Percentiles rank a stretch among this genome's conserved stretches.
Evolutionary conservation across 331 rosid genomes (phyloP).

Genomic region (Erythrophleum ivorense): DNA sequence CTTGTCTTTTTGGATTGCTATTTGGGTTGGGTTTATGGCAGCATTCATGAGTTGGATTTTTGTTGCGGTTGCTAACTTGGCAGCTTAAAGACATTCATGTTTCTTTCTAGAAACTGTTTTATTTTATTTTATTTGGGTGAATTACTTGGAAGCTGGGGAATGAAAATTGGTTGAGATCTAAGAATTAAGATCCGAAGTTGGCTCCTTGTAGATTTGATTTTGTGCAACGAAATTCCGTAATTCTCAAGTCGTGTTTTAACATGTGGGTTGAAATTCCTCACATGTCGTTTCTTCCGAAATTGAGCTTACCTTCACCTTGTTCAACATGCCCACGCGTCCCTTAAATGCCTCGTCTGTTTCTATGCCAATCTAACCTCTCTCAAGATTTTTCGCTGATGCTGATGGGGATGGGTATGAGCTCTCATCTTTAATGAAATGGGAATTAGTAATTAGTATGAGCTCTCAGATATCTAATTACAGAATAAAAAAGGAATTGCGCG

Average conservation of each 20-base stretch:
- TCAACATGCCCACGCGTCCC: background rate
- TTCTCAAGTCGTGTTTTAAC: conserved; percentile 23
- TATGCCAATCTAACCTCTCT: conserved; percentile 35
- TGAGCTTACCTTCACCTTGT: background rate
- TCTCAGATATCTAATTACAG: background rate
- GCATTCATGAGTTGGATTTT: no score
- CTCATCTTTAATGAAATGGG: background rate
- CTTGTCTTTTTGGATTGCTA: no score
- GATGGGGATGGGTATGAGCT: background rate
- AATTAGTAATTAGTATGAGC: background rate
- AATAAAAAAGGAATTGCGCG: background rate
- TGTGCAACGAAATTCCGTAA: conserved; percentile 23
- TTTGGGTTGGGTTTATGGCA: background rate
- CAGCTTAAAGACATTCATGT: no score
- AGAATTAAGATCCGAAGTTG: conserved; percentile 43
- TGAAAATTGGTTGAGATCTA: conserved; percentile 19
- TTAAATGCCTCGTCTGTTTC: background rate
- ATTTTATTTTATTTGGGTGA: background rate
- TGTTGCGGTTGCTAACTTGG: no score
- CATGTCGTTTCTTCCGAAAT: conserved; percentile 40
- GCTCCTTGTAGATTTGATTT: conserved; percentile 38
- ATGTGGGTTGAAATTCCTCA: conserved; percentile 40
- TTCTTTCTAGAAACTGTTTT: background rate
- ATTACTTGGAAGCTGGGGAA: background rate
- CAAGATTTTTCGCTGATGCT: conserved; percentile 38